A percentile compares a stretch with the other conserved stretches of the same genome.
Conservation (phyloP, 495 filamentous ascomycete genomes). For the Aspergillus hancockii region DNA sequence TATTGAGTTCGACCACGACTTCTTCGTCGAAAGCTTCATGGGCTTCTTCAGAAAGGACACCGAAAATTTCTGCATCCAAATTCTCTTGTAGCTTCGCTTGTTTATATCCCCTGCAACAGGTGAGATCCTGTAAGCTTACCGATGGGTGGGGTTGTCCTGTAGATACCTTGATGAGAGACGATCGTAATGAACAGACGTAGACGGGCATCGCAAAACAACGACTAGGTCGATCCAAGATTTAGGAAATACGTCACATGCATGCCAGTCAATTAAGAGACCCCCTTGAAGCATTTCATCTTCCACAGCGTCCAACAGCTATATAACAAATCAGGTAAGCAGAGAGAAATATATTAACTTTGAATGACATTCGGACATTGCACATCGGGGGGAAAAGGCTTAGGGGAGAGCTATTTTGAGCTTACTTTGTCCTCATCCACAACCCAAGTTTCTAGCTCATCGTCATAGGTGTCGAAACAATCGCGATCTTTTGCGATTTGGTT, state of each 20-base stretch:
- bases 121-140: conserved; percentile 5
- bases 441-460: conserved; percentile 82
- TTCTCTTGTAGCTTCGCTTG: conserved; percentile 94
- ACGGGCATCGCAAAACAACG: conserved; percentile 81
- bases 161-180: conserved; percentile 69
- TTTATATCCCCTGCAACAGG: conserved; percentile 62
- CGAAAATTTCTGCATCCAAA: conserved; percentile 96
- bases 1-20: conserved; percentile 86
- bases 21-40: conserved; percentile 82
- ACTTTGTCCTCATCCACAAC: conserved; percentile 98
- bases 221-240: conserved; percentile 94
- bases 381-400: conserved; percentile 6
- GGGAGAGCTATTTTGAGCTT: conserved; percentile 21
- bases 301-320: conserved; percentile 81
- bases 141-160: background rate
- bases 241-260: conserved; percentile 95
- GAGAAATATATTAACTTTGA: conserved; percentile 1
- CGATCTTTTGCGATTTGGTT: conserved; percentile 88
- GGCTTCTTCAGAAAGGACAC: conserved; percentile 89
- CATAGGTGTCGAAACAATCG: conserved; percentile 79
- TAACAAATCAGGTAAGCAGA: conserved; percentile 16
- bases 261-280: conserved; percentile 95
- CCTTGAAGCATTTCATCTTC: conserved; percentile 79
- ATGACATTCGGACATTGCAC: background rate
- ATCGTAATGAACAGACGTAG: conserved; percentile 75